Base-by-base conservation (phyloP, 106 monocot genomes). In the Apostasia shenzhenica region DNA sequence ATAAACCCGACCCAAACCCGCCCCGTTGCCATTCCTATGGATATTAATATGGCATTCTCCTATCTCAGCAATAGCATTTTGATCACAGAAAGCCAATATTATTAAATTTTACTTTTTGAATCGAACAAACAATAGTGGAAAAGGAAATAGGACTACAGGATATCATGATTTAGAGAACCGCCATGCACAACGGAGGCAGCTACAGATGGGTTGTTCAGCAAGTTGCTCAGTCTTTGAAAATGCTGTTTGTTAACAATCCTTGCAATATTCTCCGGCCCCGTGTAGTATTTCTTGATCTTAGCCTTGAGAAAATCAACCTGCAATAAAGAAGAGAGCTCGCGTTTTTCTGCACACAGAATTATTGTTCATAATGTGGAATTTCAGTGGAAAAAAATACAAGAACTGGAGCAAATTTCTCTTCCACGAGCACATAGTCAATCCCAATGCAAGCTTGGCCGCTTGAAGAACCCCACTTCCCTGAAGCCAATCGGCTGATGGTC, bases 341-440 rank as follows among this genome's bases (percentile, higher is more conserved):
- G 26, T 26, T 26, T 26, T 26, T 26, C 26, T 26, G 26, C 26
- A 26, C 26, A 26, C 26, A 26, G 26, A 26, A 26, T 26, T 26
- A 26, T 26, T 26, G 26, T 26, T 26, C 26, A 26, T 26, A 26
- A 26, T 26, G 26, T 26, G 10, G 10, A 3, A 59, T 9, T 26
- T 26, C 26, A 26, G 26, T 1, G 2, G n/a, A n/a, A 44, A 43
- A 43, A 26, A 12, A 12, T 78, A 95, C 94, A 91, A 91, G 14
- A 45, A 67, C 52, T 0, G 78, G 70, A 14, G 79, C 79, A 72
- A 72, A 83, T 62, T 74, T 78, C 59, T 88, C 85, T 69, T 91
- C 88, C 46, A 88, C 91, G 11, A 95, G 81, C 8, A 95, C 3
- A 69, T 95, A 95, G 57, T 95, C 94, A 52, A 91, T 73, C n/a